A percentile compares a stretch with the other conserved stretches of the same genome.
Conservation (phyloP, 441 rosid species). For the Sinapis alba region DNA sequence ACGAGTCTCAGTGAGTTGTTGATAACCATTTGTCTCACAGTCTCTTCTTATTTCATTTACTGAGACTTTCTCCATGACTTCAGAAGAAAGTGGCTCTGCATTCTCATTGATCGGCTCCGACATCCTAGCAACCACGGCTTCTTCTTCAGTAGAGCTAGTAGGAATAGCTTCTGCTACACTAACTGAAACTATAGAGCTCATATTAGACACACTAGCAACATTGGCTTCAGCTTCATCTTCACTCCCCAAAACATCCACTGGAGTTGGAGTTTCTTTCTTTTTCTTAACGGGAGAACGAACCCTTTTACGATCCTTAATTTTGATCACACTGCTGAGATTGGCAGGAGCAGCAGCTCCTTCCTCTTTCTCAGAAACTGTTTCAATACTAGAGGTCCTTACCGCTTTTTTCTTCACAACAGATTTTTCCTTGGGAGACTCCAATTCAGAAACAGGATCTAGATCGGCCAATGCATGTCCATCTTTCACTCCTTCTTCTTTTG, state of each 20-base stretch:
- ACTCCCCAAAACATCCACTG: constrained; percentile 9
- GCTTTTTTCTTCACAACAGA: constrained; percentile 4
- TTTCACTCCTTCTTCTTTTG: constrained; percentile 4
- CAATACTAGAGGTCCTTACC: not conserved
- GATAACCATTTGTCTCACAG: constrained; percentile 28
- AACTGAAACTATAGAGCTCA: constrained; percentile 10
- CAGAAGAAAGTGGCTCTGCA: constrained; percentile 24
- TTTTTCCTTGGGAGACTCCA: constrained; percentile 32
- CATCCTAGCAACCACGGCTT: too few species aligned
- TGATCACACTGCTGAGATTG: constrained; percentile 24
- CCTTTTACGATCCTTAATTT: constrained; percentile 36
- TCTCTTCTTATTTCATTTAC: not conserved
- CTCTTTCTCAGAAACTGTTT: constrained; percentile 14
- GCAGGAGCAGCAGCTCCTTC: constrained; percentile 1
- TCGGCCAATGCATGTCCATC: constrained; percentile 14
- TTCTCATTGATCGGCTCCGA: too few species aligned
- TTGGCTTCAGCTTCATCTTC: constrained; percentile 29
- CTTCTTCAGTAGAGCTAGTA: constrained; percentile 25
- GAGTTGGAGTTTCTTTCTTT: constrained; percentile 26
- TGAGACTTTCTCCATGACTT: constrained; percentile 20
- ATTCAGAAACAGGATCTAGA: constrained; percentile 14
- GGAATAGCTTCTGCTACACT: constrained; percentile 26
- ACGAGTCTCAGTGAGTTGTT: constrained; percentile 7
- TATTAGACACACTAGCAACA: constrained; percentile 21
- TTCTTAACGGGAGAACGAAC: constrained; percentile 35